Evolutionary conservation across 2,329 filamentous ascomycete species (phyloP).

Genomic region (Gremmenia infestans): DNA sequence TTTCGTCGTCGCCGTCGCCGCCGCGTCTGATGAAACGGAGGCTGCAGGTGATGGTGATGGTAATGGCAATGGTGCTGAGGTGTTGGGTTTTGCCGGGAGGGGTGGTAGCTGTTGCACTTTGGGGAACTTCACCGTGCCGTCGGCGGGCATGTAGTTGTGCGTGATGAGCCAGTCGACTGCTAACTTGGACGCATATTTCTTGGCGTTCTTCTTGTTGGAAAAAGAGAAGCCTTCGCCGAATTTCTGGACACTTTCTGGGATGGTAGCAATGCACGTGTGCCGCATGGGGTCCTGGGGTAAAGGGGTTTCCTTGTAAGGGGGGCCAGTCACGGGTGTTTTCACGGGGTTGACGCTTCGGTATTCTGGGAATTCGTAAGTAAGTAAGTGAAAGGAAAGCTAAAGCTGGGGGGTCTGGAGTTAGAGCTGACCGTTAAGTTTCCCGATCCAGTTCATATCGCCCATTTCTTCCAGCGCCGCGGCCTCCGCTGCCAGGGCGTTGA

Average conservation of each 20-base stretch:
- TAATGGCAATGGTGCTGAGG: background rate
- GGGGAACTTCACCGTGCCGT: constrained; percentile 24
- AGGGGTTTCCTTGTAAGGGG: constrained; percentile 9
- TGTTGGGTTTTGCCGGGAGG: background rate
- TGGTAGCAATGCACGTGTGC: constrained; percentile 21
- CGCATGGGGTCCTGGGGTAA: constrained; percentile 6
- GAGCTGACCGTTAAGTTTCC: constrained; percentile 23
- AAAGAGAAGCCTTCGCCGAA: constrained; percentile 17
- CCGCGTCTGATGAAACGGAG: background rate
- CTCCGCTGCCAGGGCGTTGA: constrained; percentile 10
- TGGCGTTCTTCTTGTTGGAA: constrained; percentile 30
- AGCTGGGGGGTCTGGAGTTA: background rate
- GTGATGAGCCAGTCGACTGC: constrained; percentile 30
- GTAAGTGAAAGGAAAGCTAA: background rate
- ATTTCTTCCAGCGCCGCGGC: constrained; percentile 17
- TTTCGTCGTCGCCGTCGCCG: background rate
- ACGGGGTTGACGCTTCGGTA: constrained; percentile 20
- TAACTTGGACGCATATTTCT: constrained; percentile 29
- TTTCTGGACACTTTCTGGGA: constrained; percentile 17
- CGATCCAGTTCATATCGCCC: constrained; percentile 29
- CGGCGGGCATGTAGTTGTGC: constrained; percentile 25
- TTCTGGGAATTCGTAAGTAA: constrained; percentile 16
- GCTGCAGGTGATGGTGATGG: background rate
- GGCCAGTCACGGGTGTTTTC: constrained; percentile 1
- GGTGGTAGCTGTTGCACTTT: constrained; percentile 10